phyloP scores from a whole-genome alignment of 805 yeast genomes.

The Lipomyces lipofer region DNA sequence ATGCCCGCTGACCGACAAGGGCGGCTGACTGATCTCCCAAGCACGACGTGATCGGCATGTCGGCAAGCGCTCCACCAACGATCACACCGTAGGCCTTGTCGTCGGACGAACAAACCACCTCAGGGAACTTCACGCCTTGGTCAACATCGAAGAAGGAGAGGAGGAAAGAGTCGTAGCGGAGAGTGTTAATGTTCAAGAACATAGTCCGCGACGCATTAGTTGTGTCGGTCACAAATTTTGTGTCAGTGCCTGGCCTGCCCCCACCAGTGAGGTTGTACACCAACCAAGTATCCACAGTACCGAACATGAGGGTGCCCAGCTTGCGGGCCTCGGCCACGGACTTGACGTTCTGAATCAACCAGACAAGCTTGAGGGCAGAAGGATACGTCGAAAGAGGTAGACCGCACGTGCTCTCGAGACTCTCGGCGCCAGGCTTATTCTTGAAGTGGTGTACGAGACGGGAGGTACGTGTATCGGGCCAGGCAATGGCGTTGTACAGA shows the following conservation, averaged over 20 bases:
- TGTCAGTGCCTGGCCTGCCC: constrained; percentile 54
- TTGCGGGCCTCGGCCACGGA: constrained; percentile 67
- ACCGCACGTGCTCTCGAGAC: constrained; percentile 68
- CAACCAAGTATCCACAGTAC: constrained; percentile 94
- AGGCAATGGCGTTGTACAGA: constrained; percentile 83
- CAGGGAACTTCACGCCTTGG: constrained; percentile 63
- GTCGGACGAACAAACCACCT: constrained; percentile 68
- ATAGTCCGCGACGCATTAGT: constrained; percentile 91
- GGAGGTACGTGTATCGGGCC: constrained; percentile 92
- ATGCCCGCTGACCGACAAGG: constrained; percentile 87
- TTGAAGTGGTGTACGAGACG: constrained; percentile 65
- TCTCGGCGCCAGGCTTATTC: constrained; percentile 55
- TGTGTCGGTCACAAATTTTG: constrained; percentile 64
- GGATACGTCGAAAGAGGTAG: constrained; percentile 89
- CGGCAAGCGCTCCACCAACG: constrained; percentile 50
- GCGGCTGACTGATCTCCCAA: constrained; percentile 95
- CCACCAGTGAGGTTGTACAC: constrained; percentile 75
- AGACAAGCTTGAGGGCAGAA: constrained; percentile 83
- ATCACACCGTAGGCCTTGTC: constrained; percentile 72
- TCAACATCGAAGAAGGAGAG: constrained; percentile 80
- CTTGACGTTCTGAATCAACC: constrained; percentile 82
- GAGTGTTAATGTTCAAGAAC: constrained; percentile 78
- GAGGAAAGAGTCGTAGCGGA: constrained; percentile 72
- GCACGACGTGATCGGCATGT: constrained; percentile 82
- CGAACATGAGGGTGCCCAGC: constrained; percentile 79